A percentile compares a stretch with the other conserved stretches of the same genome.
phyloP scores from a whole-genome alignment of 305 asterid genomes.

The Fraxinus dipetala region DNA sequence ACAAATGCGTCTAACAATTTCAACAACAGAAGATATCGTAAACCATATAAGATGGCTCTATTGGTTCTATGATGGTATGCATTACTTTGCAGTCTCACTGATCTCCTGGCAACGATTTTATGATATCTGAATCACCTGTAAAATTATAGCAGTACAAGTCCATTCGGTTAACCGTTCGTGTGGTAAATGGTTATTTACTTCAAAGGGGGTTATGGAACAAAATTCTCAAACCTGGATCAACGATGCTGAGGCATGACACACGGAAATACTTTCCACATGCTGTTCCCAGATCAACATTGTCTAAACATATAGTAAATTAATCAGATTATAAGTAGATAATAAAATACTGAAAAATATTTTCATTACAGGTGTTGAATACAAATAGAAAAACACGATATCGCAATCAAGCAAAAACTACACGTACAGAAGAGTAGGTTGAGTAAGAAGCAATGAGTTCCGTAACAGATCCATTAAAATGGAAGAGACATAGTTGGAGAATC shows the following conservation, averaged over 20 bases:
- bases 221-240: constrained; percentile 52
- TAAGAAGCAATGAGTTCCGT: background rate
- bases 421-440: background rate
- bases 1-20: background rate
- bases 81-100: constrained; percentile 27
- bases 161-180: background rate
- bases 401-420: background rate
- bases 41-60: constrained; percentile 2
- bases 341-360: background rate
- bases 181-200: background rate
- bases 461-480: background rate
- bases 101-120: constrained; percentile 53
- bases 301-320: constrained; percentile 22
- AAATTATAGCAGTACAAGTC: background rate
- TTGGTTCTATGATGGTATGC: background rate
- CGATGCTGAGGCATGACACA: constrained; percentile 69
- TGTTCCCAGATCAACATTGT: constrained; percentile 69
- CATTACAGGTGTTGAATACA: background rate
- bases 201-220: background rate
- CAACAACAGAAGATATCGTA: background rate
- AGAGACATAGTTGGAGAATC: background rate
- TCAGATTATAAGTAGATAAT: background rate
- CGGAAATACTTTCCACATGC: constrained; percentile 63
- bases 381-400: background rate
- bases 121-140: constrained; percentile 71